These are phyloP conservation scores for Spiraea crenata DNA, from an alignment of 331 rosid genomes.

Conservation along the genomic window DNA sequence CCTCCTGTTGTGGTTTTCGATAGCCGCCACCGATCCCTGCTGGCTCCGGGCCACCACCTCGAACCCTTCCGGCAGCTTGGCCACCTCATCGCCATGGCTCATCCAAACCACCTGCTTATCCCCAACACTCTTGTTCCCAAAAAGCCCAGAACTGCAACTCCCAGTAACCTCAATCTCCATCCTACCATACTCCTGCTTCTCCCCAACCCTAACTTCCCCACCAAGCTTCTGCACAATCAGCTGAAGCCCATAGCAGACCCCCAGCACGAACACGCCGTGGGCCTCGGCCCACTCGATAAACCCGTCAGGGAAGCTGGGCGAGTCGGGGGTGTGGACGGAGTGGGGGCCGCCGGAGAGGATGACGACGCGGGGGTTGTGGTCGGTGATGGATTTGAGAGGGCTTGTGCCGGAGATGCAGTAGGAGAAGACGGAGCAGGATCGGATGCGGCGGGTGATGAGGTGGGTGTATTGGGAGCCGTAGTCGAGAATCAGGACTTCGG, in stretches of 20 bases:
- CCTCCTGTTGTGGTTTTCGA: slow-evolving; percentile 52
- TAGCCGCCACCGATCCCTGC: slow-evolving; percentile 80
- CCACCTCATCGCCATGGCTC: slow-evolving; percentile 97
- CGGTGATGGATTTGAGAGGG: slow-evolving; percentile 56
- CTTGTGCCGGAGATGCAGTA: slow-evolving; percentile 88
- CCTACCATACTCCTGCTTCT: slow-evolving; percentile 83
- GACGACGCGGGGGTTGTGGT: slow-evolving; percentile 67
- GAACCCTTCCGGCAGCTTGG: slow-evolving; percentile 59
- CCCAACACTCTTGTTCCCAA: slow-evolving; percentile 43
- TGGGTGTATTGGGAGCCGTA: slow-evolving; percentile 96
- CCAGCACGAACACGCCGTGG: slow-evolving; percentile 62
- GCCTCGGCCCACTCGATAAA: slow-evolving; percentile 75
- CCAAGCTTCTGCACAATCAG: slow-evolving; percentile 82
- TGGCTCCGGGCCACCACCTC: slow-evolving; percentile 73
- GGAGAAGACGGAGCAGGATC: slow-evolving; percentile 78
- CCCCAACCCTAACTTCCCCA: slow-evolving; percentile 66
- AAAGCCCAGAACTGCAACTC: slow-evolving; percentile 41
- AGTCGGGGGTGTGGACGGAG: slow-evolving; percentile 74
- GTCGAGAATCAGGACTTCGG: slow-evolving; percentile 84
- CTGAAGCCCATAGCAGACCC: slow-evolving; percentile 93
- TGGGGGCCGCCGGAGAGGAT: slow-evolving; percentile 97
- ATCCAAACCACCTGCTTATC: slow-evolving; percentile 72
- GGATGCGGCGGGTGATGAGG: slow-evolving; percentile 92
- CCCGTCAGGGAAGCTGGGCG: slow-evolving; percentile 73
- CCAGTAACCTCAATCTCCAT: slow-evolving; percentile 65